Conservation (phyloP, 2,329 filamentous ascomycete species). For the Arthrobotrys conoides region DNA sequence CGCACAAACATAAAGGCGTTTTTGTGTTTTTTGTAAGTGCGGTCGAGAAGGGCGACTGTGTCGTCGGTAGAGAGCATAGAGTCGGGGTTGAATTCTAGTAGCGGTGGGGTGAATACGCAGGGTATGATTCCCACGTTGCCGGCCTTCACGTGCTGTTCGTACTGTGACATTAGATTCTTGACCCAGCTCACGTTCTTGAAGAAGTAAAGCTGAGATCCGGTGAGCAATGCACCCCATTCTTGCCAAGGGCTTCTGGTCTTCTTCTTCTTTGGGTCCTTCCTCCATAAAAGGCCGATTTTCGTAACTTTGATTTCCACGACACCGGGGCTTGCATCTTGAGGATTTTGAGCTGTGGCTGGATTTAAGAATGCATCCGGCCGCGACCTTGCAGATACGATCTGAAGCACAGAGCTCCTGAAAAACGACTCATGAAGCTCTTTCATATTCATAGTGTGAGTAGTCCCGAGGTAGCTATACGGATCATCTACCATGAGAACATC, state of each 20-base stretch:
- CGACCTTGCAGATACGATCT: slow-evolving; percentile 94
- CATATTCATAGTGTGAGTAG: slow-evolving; percentile 81
- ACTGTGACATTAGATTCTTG: slow-evolving; percentile 89
- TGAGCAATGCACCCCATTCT: slow-evolving; percentile 97
- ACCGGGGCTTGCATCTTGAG: slow-evolving; percentile 87
- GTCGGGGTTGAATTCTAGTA: slow-evolving; percentile 94
- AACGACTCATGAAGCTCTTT: slow-evolving; percentile 88
- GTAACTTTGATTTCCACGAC: slow-evolving; percentile 98
- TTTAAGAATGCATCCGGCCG: slow-evolving; percentile 95
- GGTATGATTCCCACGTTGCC: slow-evolving; percentile 79
- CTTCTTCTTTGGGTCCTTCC: slow-evolving; percentile 93
- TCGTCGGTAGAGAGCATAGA: slow-evolving; percentile 93
- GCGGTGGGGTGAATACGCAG: slow-evolving; percentile 88
- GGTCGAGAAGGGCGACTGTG: slow-evolving; percentile 88
- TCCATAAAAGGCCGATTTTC: slow-evolving; percentile 94
- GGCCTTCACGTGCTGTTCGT: slow-evolving; percentile 83
- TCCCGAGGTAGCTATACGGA: slow-evolving; percentile 88
- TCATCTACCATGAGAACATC: slow-evolving; percentile 95
- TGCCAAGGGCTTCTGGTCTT: slow-evolving; percentile 97
- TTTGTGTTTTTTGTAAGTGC: slow-evolving; percentile 93
- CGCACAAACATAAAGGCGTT: slow-evolving; percentile 92
- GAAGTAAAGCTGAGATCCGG: slow-evolving; percentile 96
- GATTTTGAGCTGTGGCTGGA: slow-evolving; percentile 85
- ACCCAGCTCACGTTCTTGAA: slow-evolving; percentile 95
- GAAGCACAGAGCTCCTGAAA: slow-evolving; percentile 89